phyloP scores from a whole-genome alignment of 441 rosid genomes.

The Adansonia madagascariensis region DNA sequence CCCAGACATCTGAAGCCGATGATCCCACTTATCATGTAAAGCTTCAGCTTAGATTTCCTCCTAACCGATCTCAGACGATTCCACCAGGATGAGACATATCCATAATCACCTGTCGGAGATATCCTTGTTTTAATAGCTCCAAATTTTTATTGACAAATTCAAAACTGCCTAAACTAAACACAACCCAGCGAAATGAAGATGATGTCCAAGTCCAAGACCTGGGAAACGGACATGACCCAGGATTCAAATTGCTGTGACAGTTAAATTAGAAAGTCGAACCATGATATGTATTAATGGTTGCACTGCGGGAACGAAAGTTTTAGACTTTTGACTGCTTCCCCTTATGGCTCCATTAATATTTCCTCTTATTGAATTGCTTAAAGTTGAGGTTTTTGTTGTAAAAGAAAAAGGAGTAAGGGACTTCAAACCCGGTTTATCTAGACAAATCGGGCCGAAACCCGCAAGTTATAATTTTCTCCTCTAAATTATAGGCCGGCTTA shows the following conservation, averaged over 20 bases:
- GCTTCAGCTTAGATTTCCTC: constrained; percentile 65
- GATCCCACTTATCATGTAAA: constrained; percentile 62
- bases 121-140: constrained; percentile 4
- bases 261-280: too few species aligned
- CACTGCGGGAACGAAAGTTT: too few species aligned
- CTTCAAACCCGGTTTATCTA: not conserved
- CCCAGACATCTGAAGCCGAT: constrained; percentile 9
- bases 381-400: not conserved
- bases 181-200: too few species aligned
- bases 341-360: too few species aligned
- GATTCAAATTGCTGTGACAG: too few species aligned
- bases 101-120: not conserved
- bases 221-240: too few species aligned
- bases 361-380: too few species aligned
- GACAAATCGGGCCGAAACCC: not conserved
- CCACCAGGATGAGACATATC: constrained; percentile 40
- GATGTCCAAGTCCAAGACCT: too few species aligned
- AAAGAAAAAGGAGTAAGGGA: not conserved
- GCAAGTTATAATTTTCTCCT: not conserved
- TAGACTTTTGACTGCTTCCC: too few species aligned
- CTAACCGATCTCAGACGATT: constrained; percentile 43
- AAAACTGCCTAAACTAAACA: not conserved
- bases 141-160: not conserved
- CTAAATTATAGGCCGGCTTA: not conserved
- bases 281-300: too few species aligned